These are phyloP conservation scores for Mycotypha africana DNA, from an alignment of 371 early-diverging fungal genomes.

Conservation along the genomic window DNA sequence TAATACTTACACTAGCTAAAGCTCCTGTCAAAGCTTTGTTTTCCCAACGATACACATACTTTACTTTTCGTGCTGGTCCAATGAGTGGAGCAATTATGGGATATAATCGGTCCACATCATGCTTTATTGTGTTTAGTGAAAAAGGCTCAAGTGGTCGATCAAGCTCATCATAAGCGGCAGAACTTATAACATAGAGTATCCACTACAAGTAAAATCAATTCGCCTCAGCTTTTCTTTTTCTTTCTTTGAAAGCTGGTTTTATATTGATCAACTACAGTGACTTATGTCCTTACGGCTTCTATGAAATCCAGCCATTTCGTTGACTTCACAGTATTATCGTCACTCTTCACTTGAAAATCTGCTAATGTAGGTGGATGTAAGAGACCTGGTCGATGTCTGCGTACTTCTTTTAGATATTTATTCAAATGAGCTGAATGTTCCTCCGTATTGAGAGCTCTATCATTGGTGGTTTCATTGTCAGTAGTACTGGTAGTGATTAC, in stretches of 20 bases:
- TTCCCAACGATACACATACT: conserved; percentile 35
- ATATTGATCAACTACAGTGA: neutral
- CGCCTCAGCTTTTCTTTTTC: too few relatives aligned
- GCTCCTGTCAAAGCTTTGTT: conserved; percentile 24
- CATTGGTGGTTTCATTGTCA: too few relatives aligned
- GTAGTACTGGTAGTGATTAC: too few relatives aligned
- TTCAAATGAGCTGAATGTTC: conserved; percentile 21
- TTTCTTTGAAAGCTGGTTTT: neutral
- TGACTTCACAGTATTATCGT: conserved; percentile 1
- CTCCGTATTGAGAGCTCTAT: neutral
- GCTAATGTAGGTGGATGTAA: conserved; percentile 8
- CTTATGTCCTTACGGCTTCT: conserved; percentile 15
- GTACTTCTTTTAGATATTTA: conserved; percentile 29
- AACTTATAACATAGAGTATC: conserved; percentile 22
- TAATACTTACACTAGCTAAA: conserved; percentile 20
- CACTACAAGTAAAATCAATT: too few relatives aligned
- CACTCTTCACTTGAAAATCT: conserved; percentile 11
- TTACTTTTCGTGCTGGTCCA: conserved; percentile 12
- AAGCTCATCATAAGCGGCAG: conserved; percentile 27
- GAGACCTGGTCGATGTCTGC: conserved; percentile 4
- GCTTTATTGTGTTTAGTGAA: conserved; percentile 27
- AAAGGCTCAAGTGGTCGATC: conserved; percentile 30
- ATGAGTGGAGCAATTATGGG: conserved; percentile 23
- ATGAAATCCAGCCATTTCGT: conserved; percentile 21
- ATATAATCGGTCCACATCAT: conserved; percentile 31